Evolutionary conservation across 2,329 filamentous ascomycete genomes (phyloP).

Genomic region (Didymella arachidicola): DNA sequence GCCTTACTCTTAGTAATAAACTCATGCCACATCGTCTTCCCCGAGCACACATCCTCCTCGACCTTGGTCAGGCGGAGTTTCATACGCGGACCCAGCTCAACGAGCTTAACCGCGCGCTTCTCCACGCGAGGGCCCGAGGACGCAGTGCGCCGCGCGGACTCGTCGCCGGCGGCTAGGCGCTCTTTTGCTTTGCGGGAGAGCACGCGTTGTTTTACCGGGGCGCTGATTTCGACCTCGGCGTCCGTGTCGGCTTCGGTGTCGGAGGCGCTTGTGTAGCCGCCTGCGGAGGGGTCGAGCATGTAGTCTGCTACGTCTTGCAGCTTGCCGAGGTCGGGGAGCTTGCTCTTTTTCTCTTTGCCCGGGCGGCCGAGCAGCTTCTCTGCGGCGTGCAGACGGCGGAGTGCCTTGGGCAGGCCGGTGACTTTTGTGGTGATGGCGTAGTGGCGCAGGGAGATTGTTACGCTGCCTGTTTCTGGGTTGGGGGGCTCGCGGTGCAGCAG

Average conservation of each 20-base stretch:
- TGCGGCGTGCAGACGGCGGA: slow-evolving; percentile 84
- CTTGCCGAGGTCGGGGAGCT: slow-evolving; percentile 86
- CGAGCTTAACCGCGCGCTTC: slow-evolving; percentile 86
- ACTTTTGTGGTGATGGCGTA: slow-evolving; percentile 93
- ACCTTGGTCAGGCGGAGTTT: slow-evolving; percentile 90
- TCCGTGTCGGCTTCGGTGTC: slow-evolving; percentile 95
- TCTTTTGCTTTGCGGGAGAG: slow-evolving; percentile 62
- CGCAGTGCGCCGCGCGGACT: slow-evolving; percentile 43
- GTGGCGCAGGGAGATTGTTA: slow-evolving; percentile 87
- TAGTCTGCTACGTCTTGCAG: slow-evolving; percentile 95
- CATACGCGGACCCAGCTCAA: slow-evolving; percentile 92
- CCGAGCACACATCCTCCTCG: slow-evolving; percentile 88
- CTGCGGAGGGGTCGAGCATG: slow-evolving; percentile 79
- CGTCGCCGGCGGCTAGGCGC: slow-evolving; percentile 52
- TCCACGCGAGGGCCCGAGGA: slow-evolving; percentile 66
- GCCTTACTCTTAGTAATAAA: slow-evolving; percentile 84
- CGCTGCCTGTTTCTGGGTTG: slow-evolving; percentile 59
- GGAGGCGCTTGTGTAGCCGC: slow-evolving; percentile 89
- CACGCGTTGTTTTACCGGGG: slow-evolving; percentile 67
- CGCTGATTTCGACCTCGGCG: slow-evolving; percentile 87
- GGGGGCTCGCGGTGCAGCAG: slow-evolving; percentile 81
- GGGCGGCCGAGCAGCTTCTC: slow-evolving; percentile 74
- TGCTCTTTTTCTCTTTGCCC: slow-evolving; percentile 65
- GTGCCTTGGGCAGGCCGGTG: slow-evolving; percentile 81
- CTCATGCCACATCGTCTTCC: slow-evolving; percentile 97